Evolutionary conservation across 1,284 basidiomycete genomes (phyloP).

Genomic region (Hypsizygus ulmarius): DNA sequence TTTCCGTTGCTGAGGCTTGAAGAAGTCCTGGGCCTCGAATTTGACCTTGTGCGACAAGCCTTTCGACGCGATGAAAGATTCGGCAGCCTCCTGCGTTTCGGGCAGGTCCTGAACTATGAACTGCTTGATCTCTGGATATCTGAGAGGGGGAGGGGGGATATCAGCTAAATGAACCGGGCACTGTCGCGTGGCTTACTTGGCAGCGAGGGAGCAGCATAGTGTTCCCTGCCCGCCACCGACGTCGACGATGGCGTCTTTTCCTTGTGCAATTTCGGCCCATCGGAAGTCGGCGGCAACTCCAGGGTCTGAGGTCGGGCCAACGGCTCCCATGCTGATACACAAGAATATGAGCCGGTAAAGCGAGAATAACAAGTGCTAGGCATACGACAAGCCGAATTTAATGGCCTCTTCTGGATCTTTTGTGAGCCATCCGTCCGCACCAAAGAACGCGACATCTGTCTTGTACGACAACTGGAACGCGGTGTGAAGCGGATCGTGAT

Average conservation of each 20-base stretch:
- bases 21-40: constrained; percentile 36
- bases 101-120: constrained; percentile 38
- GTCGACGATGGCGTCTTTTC: constrained; percentile 35
- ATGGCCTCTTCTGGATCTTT: constrained; percentile 35
- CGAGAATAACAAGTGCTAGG: neutral
- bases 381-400: constrained; percentile 34
- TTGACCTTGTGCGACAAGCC: constrained; percentile 28
- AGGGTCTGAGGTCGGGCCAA: constrained; percentile 35
- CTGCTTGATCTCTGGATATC: constrained; percentile 32
- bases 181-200: constrained; percentile 22
- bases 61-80: constrained; percentile 31
- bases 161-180: neutral
- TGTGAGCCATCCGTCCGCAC: constrained; percentile 34
- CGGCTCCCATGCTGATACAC: constrained; percentile 28
- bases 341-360: neutral
- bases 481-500: constrained; percentile 30
- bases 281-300: constrained; percentile 36
- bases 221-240: constrained; percentile 38
- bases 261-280: constrained; percentile 31
- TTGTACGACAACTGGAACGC: constrained; percentile 35
- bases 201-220: constrained; percentile 34
- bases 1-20: constrained; percentile 34
- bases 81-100: constrained; percentile 33
- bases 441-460: constrained; percentile 34
- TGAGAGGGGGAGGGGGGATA: constrained; percentile 7